Percentiles rank a stretch among this genome's conserved stretches.
Evolutionary conservation across 1,139 yeast species (phyloP).

Genomic region (Lodderomyces parapsilosis): DNA sequence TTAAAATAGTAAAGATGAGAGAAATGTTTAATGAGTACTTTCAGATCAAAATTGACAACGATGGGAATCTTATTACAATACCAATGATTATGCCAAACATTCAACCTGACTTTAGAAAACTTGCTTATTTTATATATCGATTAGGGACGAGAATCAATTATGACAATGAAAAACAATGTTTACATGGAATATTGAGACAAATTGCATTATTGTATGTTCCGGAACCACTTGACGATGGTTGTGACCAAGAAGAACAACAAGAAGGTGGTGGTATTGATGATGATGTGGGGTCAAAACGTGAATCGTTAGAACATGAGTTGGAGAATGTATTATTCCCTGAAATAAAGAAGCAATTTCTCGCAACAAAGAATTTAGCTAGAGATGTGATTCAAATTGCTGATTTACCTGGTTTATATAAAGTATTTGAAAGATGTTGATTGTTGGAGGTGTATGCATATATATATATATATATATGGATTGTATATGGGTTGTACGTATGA

Average conservation of each 20-base stretch:
- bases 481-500: not conserved
- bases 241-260: constrained; percentile 17
- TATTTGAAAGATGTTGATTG: constrained; percentile 83
- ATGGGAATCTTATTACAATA: constrained; percentile 40
- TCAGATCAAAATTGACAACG: constrained; percentile 41
- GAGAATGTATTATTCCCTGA: constrained; percentile 68
- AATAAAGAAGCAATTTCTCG: constrained; percentile 62
- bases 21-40: constrained; percentile 87
- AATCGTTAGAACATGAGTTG: constrained; percentile 32
- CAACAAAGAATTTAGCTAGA: constrained; percentile 50
- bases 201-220: constrained; percentile 78
- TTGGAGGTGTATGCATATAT: too few relatives aligned
- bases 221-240: constrained; percentile 35
- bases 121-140: constrained; percentile 66
- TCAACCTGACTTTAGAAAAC: constrained; percentile 59
- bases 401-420: constrained; percentile 84
- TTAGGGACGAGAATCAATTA: constrained; percentile 61
- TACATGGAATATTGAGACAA: constrained; percentile 62
- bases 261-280: constrained; percentile 18
- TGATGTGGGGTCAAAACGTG: constrained; percentile 12
- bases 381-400: constrained; percentile 85
- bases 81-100: constrained; percentile 71
- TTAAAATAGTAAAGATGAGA: constrained; percentile 44
- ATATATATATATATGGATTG: not conserved
- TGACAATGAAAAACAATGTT: constrained; percentile 64